Evolutionary conservation across 306 rosid species (phyloP), one percentile per base, ranked within the genome.

Genomic region (Prosopis cineraria): DNA sequence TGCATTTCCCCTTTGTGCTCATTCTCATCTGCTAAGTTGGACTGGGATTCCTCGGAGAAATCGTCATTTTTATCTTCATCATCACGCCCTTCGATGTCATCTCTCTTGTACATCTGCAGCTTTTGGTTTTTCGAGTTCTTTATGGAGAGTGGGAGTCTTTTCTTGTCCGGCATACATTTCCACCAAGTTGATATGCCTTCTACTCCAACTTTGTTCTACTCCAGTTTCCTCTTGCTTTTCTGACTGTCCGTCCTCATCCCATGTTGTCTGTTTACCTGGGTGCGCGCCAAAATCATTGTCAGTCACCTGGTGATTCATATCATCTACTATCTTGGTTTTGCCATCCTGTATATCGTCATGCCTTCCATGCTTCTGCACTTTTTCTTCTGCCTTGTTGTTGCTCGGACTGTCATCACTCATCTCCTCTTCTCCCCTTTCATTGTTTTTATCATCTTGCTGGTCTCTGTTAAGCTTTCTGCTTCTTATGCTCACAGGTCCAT

Each of bases 1-100:
- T 87, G 86, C 24, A 77, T 68, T 59, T 91, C 91, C 76, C 86
- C 89, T 58, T 91, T 80, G 56, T 84, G 78, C 71, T 71, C 79
- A 0, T 58, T 27, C 31, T 88, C 88, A 55, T 76, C 88, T 71
- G 79, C 84, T 67, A 43, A 76, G 24, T 60, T 71, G 3, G 79
- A 52, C 5, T 66, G 85, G 12, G 86, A 50, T 30, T 85, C 83
- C 34, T 73, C 78, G 9, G 44, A 6, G 78, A 75, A 56, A 17
- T 72, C 75, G 10, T 76, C 81, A 4, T 73, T 24, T 11, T 27
- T 59, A 19, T 79, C 82, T 56, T 82, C 84, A 0, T 73, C 83
- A 10, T 22, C 43, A 48, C 19, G 55, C 5, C 6, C 79, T 7
- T 44, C 73, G 63, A 20, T 59, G 0, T 5, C 44, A 48, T 75